Percentiles rank a stretch among this genome's conserved stretches.
Evolutionary conservation across 2,329 filamentous ascomycete genomes (phyloP).

Genomic region (Venturia effusa): DNA sequence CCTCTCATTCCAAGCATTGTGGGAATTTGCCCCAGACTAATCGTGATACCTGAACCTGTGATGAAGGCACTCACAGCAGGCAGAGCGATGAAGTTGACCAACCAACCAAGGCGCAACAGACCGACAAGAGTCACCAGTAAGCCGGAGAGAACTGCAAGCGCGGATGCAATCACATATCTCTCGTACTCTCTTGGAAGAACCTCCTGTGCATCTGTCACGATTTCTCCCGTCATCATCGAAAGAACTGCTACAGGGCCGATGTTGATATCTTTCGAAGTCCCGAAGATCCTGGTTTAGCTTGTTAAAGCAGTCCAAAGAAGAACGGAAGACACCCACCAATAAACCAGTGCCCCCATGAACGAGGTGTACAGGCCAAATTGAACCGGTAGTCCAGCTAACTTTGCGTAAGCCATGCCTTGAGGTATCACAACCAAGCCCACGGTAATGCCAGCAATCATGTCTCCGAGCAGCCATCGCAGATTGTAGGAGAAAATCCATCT

Average conservation of each 20-base stretch:
- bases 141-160: conserved; percentile 69
- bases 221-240: conserved; percentile 78
- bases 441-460: conserved; percentile 41
- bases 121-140: conserved; percentile 72
- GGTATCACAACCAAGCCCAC: conserved; percentile 79
- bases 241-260: conserved; percentile 97
- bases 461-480: conserved; percentile 11
- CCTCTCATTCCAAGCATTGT: conserved; percentile 67
- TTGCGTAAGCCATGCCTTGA: conserved; percentile 85
- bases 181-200: conserved; percentile 43
- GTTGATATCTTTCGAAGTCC: conserved; percentile 96
- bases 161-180: conserved; percentile 62
- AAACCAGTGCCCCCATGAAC: conserved; percentile 88
- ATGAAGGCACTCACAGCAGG: conserved; percentile 91
- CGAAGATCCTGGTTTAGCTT: conserved; percentile 49
- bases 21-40: conserved; percentile 73
- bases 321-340: conserved; percentile 47
- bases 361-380: conserved; percentile 89
- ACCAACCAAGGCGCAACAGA: conserved; percentile 69
- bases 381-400: conserved; percentile 65
- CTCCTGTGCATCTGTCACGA: conserved; percentile 54
- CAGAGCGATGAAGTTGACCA: conserved; percentile 89
- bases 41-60: conserved; percentile 90
- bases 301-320: conserved; percentile 20
- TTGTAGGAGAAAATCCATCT: conserved; percentile 10